Evolutionary conservation across 2,329 filamentous ascomycete genomes (phyloP).

Genomic region (Cordyceps javanica): DNA sequence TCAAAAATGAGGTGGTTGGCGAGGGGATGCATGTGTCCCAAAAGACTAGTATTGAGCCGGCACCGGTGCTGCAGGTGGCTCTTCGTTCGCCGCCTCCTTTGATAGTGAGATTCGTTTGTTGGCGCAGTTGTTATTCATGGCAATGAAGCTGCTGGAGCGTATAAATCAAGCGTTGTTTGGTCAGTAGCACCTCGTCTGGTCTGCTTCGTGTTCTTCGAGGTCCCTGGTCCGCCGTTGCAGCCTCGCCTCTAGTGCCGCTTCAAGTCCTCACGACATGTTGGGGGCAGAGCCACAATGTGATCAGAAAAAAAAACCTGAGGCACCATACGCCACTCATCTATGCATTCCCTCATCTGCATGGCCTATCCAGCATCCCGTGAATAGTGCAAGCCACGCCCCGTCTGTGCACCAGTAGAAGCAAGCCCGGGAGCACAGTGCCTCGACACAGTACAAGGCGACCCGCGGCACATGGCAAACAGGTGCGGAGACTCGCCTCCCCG

Average conservation of each 20-base stretch:
- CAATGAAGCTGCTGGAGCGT: too few species aligned
- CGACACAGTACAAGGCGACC: neutral
- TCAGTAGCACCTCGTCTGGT: neutral
- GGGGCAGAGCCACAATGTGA: neutral
- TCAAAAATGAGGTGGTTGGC: neutral
- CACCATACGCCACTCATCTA: neutral
- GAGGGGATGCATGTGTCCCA: neutral
- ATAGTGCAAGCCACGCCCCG: neutral
- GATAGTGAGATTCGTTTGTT: too few species aligned
- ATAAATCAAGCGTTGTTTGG: too few species aligned
- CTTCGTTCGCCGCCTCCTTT: too few species aligned
- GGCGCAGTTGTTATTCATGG: too few species aligned
- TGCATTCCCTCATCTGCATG: neutral
- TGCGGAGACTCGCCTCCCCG: conserved; percentile 9
- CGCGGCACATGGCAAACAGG: conserved; percentile 9
- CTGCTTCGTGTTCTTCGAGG: neutral
- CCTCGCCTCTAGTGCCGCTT: neutral
- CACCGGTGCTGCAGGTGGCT: neutral
- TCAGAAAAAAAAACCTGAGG: neutral
- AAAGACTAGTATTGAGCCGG: too few species aligned
- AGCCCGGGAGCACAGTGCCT: neutral
- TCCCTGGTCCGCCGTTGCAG: neutral
- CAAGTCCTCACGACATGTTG: neutral
- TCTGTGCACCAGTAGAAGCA: neutral
- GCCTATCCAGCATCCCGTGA: neutral